Base-by-base conservation (phyloP, 1,139 yeast genomes). In the Pichia sp. region DNA sequence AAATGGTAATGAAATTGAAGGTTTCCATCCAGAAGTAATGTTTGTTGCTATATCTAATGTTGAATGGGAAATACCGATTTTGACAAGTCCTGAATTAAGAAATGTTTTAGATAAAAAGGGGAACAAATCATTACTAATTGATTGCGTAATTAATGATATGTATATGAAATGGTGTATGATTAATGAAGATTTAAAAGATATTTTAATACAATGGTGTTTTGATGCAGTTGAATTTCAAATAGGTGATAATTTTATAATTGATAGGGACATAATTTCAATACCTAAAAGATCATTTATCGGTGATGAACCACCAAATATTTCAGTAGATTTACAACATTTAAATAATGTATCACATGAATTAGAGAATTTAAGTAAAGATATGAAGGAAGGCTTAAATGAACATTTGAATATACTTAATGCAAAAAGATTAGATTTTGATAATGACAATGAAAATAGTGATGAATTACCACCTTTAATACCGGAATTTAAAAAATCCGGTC, bases 21-120 rank as follows among this genome's bases (percentile, higher is more conserved):
- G 65, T 28, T 82, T 82, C 55, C 70, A 72, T 35, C 79, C 90
- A 3, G 70, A 67, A 30, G 63, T 69, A 2, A 79, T 86, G 6
- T 80, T 80, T 55, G 80, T 85, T 1, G 62, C 79, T 45, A 82
- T 86, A 27, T 77, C 81, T 60, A 79, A 79, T 35, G 81, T 82
- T 55, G 71, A 80, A 56, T 87, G 96, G 95, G 90, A 84, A 50
- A 82, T 87, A 4, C 96, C 96, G 1, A 77, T 87, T 9, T 73
- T 84, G 0, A 76, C 86, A 0, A 79, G 90, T 0, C 66, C 70
- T 0, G 75, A 74, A 45, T 63, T 73, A 46, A 61, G 80, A 20
- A 55, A 57, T 10, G 81, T 74, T 35, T 62, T 52, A 20, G 96
- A 89, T 58, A 87, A 87, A 60, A 80, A 80, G 55, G 95, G 94